phyloP scores from a whole-genome alignment of 768 basidiomycete species.

The Hericium erinaceus region DNA sequence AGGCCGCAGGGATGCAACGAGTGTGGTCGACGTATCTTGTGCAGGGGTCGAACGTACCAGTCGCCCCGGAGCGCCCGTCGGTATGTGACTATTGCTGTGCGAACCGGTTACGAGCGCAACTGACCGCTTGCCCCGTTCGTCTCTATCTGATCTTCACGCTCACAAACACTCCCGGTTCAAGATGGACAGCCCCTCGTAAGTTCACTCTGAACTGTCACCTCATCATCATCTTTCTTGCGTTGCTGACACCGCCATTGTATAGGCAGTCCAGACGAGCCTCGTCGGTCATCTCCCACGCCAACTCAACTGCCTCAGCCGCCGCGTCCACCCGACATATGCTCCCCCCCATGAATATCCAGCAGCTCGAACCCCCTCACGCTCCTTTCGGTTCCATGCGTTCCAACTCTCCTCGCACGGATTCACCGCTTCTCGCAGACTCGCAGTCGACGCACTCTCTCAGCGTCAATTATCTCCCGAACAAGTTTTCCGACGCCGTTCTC shows the following conservation, averaged over 20 bases:
- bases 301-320: slow-evolving; percentile 36
- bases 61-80: too few relatives aligned
- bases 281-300: slow-evolving; percentile 29
- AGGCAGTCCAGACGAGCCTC: slow-evolving; percentile 9
- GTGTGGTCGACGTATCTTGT: too few relatives aligned
- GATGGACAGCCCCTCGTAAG: slow-evolving; percentile 10
- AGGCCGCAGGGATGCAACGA: too few relatives aligned
- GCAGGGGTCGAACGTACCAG: too few relatives aligned
- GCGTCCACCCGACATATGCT: slow-evolving; percentile 42
- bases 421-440: slow-evolving; percentile 15
- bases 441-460: slow-evolving; percentile 33
- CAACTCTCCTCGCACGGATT: slow-evolving; percentile 17
- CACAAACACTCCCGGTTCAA: neutral
- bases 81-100: too few relatives aligned
- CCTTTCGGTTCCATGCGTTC: slow-evolving; percentile 27
- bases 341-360: slow-evolving; percentile 22
- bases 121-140: too few relatives aligned
- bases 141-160: neutral
- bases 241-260: neutral
- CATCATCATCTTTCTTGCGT: neutral
- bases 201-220: neutral
- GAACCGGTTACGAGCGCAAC: too few relatives aligned
- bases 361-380: slow-evolving; percentile 31
- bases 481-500: slow-evolving; percentile 47
- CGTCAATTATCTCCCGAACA: slow-evolving; percentile 68